These are phyloP conservation scores for Vanderwaltozyma verrucispora DNA, from an alignment of 805 yeast species.

Conservation along the genomic window DNA sequence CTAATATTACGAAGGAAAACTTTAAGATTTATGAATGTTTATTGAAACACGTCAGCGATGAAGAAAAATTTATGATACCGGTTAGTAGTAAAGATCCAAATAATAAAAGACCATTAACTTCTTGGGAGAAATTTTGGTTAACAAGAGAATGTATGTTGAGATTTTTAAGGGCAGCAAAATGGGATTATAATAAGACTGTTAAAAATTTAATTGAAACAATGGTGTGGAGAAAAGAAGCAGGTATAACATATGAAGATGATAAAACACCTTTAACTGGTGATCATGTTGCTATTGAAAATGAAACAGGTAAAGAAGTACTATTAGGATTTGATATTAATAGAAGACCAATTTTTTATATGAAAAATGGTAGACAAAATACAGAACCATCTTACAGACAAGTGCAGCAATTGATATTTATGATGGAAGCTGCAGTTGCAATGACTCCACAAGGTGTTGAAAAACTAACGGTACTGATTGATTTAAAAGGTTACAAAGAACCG, in stretches of 20 bases:
- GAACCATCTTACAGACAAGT: conserved; percentile 42
- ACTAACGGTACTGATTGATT: conserved; percentile 44
- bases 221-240: conserved; percentile 48
- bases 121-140: conserved; percentile 29
- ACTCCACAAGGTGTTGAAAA: conserved; percentile 54
- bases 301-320: conserved; percentile 44
- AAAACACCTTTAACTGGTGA: conserved; percentile 31
- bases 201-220: conserved; percentile 37
- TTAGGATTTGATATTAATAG: conserved; percentile 45
- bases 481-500: conserved; percentile 34
- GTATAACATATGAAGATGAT: conserved; percentile 29
- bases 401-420: conserved; percentile 47
- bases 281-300: conserved; percentile 37
- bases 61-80: conserved; percentile 13
- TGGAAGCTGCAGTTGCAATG: conserved; percentile 40
- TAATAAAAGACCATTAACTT: conserved; percentile 28
- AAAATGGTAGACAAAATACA: conserved; percentile 48
- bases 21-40: conserved; percentile 11
- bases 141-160: conserved; percentile 44
- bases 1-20: conserved; percentile 14
- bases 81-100: conserved; percentile 30
- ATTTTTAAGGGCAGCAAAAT: conserved; percentile 42
- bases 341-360: conserved; percentile 42
- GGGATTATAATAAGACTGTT: conserved; percentile 36
- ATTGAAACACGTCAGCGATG: conserved; percentile 13